Percentiles rank a stretch among this genome's conserved stretches.
Conservation (phyloP, 148 eudicot genomes). For the Rhododendron henanense region DNA sequence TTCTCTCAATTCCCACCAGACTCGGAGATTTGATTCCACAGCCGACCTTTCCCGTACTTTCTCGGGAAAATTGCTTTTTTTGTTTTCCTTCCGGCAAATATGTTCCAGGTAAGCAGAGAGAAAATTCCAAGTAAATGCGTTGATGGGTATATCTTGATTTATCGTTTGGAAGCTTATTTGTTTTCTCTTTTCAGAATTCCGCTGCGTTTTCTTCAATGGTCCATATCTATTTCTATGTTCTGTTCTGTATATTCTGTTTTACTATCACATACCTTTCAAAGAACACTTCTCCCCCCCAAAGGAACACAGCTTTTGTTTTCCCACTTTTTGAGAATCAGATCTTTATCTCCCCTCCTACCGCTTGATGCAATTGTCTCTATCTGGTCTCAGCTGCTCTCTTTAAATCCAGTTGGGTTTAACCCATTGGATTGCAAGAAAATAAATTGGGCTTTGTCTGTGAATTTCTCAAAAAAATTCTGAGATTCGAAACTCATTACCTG, state of each 20-base stretch:
- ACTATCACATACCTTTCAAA: not conserved
- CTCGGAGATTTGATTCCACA: conserved; percentile 10
- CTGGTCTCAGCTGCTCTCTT: not conserved
- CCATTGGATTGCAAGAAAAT: not conserved
- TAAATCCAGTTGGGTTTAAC: not conserved
- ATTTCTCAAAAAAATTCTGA: not conserved
- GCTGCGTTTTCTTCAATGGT: not conserved
- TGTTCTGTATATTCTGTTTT: conserved; percentile 8
- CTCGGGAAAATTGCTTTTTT: not conserved
- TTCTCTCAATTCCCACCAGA: not conserved
- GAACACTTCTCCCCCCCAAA: no score
- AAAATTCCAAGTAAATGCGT: not conserved
- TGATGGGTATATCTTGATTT: conserved; percentile 7
- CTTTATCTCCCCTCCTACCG: conserved; percentile 10
- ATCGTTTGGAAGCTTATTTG: not conserved
- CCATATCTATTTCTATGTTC: conserved; percentile 2
- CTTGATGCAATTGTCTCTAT: not conserved
- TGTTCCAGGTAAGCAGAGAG: conserved; percentile 12
- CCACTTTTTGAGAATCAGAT: conserved; percentile 6
- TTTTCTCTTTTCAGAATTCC: not conserved
- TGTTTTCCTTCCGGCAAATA: not conserved
- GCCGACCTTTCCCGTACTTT: conserved; percentile 8
- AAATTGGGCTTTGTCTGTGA: not conserved
- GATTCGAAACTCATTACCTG: conserved; percentile 9
- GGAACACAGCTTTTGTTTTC: not conserved